A percentile compares a stretch with the other conserved stretches of the same genome.
Conservation (phyloP, 2,329 filamentous ascomycete species). For the Cordyceps farinosa region DNA sequence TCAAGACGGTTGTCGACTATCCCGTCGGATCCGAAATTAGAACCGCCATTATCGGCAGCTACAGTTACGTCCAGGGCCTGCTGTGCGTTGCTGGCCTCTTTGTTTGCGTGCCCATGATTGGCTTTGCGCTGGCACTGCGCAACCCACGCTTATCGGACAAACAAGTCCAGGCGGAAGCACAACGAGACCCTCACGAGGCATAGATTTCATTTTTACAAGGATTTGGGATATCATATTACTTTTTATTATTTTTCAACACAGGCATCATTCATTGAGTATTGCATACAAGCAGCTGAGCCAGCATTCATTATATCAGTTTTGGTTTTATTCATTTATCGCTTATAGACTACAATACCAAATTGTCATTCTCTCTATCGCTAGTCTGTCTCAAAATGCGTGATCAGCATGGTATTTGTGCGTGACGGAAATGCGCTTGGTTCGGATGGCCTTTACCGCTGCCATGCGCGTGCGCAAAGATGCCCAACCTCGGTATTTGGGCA, state of each 20-base stretch:
- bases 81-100: slow-evolving; percentile 45
- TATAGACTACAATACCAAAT: slow-evolving; percentile 7
- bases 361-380: neutral
- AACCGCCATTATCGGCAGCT: slow-evolving; percentile 41
- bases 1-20: slow-evolving; percentile 31
- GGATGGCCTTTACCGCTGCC: too few species aligned
- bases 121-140: slow-evolving; percentile 39
- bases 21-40: slow-evolving; percentile 43
- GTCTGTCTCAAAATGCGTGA: neutral
- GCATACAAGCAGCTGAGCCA: slow-evolving; percentile 5
- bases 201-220: neutral
- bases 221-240: neutral
- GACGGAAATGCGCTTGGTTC: neutral
- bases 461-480: neutral
- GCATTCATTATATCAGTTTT: neutral
- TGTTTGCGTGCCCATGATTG: slow-evolving; percentile 45
- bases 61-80: slow-evolving; percentile 42
- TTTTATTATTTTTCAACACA: neutral
- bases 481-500: neutral
- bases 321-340: neutral
- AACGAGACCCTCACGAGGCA: slow-evolving; percentile 7
- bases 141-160: slow-evolving; percentile 44
- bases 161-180: slow-evolving; percentile 32
- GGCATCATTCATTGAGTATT: neutral
- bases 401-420: neutral